Base-by-base conservation (phyloP, 1,139 yeast genomes). In the Hyphopichia burtonii region DNA sequence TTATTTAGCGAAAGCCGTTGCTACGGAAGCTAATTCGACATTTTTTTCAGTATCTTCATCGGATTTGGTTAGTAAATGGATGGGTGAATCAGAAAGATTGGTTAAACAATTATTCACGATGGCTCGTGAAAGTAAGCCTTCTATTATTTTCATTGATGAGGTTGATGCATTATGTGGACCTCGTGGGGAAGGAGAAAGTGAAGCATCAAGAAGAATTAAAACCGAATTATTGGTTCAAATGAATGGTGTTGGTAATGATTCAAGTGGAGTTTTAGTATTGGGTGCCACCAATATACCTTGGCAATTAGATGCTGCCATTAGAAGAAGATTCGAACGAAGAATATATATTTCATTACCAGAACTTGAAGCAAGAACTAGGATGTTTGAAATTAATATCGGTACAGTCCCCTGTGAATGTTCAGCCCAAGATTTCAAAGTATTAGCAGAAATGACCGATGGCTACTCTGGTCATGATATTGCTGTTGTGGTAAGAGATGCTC, bases 271-370 rank as follows among this genome's bases (percentile, higher is more conserved):
- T 2, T 71, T 94, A 35, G 99, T 94, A 0, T 72, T 94, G 40
- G 99, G 99, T 20, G 99, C 99, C 2, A 94, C 99, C 4, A 94
- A 94, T 62, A 93, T 94, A 45, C 99, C 99, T 16, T 94, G 99
- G 99, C 97, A 93, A 67, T 74, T 94, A 51, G 99, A 94, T 65
- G 91, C 98, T 36, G 99, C 99, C 6, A 89, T 94, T 41, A 80
- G 99, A 63, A 83, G 99, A 70, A 83, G 99, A 69, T 94, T 94
- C 56, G 99, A 93, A 62, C 81, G 88, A 55, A 82, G 99, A 66
- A 93, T 94, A 41, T 94, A 94, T 61, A 94, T 94, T 50, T 86
- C 99, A 3, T 73, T 94, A 46, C 99, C 99, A 0, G 99, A 93
- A 45, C 79, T 79, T 10, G 93, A 87, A 48, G 96, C 97, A 2